Conservation (phyloP, 306 rosid species). For the Inga oerstediana region DNA sequence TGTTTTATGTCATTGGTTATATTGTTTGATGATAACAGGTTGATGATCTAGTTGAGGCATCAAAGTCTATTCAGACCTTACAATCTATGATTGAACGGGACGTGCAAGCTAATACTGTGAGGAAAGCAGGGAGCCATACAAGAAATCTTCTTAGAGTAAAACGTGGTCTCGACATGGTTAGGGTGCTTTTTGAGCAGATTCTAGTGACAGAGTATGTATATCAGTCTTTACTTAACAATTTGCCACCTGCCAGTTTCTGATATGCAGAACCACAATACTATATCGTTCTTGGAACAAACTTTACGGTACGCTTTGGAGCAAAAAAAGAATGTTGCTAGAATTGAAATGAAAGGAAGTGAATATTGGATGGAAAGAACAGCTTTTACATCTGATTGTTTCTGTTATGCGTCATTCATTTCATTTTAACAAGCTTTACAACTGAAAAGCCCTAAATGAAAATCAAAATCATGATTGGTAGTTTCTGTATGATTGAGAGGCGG, state of each 20-base stretch:
- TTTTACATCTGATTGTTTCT: neutral
- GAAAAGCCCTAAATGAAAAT: neutral
- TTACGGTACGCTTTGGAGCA: neutral
- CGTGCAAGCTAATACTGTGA: constrained; percentile 53
- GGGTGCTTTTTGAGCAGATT: constrained; percentile 79
- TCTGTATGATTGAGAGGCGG: neutral
- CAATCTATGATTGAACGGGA: constrained; percentile 71
- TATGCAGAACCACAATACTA: neutral
- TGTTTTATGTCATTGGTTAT: neutral
- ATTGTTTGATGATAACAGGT: constrained; percentile 53
- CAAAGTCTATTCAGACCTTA: constrained; percentile 65
- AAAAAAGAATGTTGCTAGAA: neutral
- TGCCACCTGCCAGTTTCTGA: neutral
- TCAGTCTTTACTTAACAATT: neutral
- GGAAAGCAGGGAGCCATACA: constrained; percentile 74
- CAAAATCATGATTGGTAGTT: neutral
- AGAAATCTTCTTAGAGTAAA: constrained; percentile 90
- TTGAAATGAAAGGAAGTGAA: neutral
- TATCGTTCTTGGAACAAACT: neutral
- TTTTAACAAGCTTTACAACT: neutral
- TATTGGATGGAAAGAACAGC: neutral
- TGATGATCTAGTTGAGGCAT: constrained; percentile 75
- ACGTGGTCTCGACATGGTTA: constrained; percentile 94
- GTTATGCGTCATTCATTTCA: constrained; percentile 4
- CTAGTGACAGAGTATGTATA: constrained; percentile 64